Conservation (phyloP, 176 grass and related monocot species). For the Ampelocalamus luodianensis region DNA sequence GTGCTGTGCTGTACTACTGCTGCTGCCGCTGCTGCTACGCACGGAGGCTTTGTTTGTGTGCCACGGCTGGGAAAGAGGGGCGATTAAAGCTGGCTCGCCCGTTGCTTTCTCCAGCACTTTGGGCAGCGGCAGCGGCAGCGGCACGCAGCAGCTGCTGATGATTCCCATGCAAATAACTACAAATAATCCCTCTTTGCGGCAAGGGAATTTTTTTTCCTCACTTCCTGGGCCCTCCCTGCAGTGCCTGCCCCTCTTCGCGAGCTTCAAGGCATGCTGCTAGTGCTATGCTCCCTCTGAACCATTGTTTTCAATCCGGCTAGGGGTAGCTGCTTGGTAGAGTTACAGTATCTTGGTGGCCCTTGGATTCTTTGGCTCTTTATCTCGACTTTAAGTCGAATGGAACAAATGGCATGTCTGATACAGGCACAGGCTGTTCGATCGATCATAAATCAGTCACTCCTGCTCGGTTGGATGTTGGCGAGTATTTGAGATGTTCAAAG, state of each 20-base stretch:
- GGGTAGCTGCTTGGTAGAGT: background rate
- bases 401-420: slow-evolving; percentile 42
- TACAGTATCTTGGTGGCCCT: background rate
- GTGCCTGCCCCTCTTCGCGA: slow-evolving; percentile 41
- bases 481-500: background rate
- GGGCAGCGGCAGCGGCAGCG: background rate
- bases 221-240: slow-evolving; percentile 36
- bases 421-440: slow-evolving; percentile 18
- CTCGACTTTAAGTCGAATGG: slow-evolving; percentile 7
- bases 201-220: slow-evolving; percentile 22
- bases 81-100: slow-evolving; percentile 51
- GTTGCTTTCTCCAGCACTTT: slow-evolving; percentile 48
- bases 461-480: background rate
- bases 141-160: slow-evolving; percentile 30
- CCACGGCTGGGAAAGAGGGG: background rate
- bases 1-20: background rate
- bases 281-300: slow-evolving; percentile 23
- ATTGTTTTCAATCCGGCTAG: slow-evolving; percentile 46
- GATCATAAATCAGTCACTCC: slow-evolving; percentile 19
- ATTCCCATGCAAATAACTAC: slow-evolving; percentile 74
- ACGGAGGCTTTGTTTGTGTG: background rate
- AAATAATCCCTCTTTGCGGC: slow-evolving; percentile 38
- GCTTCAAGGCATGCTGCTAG: slow-evolving; percentile 57
- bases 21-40: background rate
- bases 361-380: slow-evolving; percentile 26